phyloP scores from a whole-genome alignment of 1,139 yeast species.

The Hansenula lynferdii region DNA sequence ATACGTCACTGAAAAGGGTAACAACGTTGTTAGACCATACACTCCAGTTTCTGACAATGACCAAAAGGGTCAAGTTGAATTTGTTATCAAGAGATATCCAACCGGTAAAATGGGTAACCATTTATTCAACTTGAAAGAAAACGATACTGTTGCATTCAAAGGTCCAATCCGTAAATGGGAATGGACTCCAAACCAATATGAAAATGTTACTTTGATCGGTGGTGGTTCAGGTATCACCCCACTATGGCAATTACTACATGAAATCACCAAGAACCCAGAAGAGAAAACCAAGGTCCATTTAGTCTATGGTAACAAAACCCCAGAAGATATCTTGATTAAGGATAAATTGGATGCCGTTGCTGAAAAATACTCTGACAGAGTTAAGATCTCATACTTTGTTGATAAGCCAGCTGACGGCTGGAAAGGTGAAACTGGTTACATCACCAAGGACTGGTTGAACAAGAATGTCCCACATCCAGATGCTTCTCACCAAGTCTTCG shows the following conservation, averaged over 20 bases:
- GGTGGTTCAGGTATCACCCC: conserved; percentile 99
- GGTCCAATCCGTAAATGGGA: conserved; percentile 95
- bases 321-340: conserved; percentile 73
- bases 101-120: conserved; percentile 82
- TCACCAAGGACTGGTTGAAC: conserved; percentile 63
- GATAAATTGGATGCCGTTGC: conserved; percentile 68
- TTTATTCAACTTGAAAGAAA: conserved; percentile 62
- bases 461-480: conserved; percentile 55
- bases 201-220: conserved; percentile 78
- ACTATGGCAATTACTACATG: conserved; percentile 76
- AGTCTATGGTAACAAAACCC: conserved; percentile 74
- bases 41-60: conserved; percentile 81
- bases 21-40: conserved; percentile 91
- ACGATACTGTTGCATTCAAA: conserved; percentile 85
- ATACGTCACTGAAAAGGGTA: conserved; percentile 79
- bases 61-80: conserved; percentile 68
- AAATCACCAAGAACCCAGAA: conserved; percentile 62
- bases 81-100: conserved; percentile 81
- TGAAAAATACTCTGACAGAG: conserved; percentile 65
- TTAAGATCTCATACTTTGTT: conserved; percentile 73
- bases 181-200: conserved; percentile 83
- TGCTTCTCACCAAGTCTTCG: conserved; percentile 64
- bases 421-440: conserved; percentile 58
- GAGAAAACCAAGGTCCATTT: conserved; percentile 85
- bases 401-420: conserved; percentile 55